Evolutionary conservation across 2,329 filamentous ascomycete genomes (phyloP).

Genomic region (Hawksworthiomyces lignivorus): DNA sequence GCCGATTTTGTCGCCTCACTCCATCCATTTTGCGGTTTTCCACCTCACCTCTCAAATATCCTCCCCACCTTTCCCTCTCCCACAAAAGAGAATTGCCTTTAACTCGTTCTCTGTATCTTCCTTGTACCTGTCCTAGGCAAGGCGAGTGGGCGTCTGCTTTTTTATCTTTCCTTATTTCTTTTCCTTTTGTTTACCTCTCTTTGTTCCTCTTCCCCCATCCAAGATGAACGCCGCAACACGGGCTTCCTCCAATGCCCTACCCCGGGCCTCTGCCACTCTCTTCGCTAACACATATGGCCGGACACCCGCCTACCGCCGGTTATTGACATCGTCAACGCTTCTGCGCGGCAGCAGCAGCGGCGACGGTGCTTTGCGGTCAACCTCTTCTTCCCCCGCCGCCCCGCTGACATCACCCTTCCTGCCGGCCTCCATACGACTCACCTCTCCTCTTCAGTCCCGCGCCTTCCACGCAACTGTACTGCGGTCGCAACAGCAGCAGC

Average conservation of each 20-base stretch:
- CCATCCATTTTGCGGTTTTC: no score
- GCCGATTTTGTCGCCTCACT: no score
- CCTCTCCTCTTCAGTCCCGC: constrained; percentile 21
- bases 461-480: constrained; percentile 26
- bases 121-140: constrained; percentile 2
- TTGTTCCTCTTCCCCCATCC: constrained; percentile 8
- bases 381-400: constrained; percentile 20
- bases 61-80: no score
- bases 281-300: constrained; percentile 29
- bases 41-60: no score
- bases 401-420: constrained; percentile 39
- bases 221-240: constrained; percentile 40
- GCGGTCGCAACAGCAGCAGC: constrained; percentile 21
- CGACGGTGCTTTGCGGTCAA: constrained; percentile 16
- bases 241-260: constrained; percentile 33
- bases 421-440: constrained; percentile 30
- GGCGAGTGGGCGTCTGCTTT: no score
- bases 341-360: constrained; percentile 1
- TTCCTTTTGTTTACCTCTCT: constrained; percentile 4
- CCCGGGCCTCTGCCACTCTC: constrained; percentile 31
- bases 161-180: background rate
- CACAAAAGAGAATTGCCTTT: no score
- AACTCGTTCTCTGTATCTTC: no score
- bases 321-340: constrained; percentile 26
- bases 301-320: constrained; percentile 41